These are phyloP conservation scores for Mycena metata DNA, from an alignment of 768 basidiomycete genomes.

Conservation along the genomic window DNA sequence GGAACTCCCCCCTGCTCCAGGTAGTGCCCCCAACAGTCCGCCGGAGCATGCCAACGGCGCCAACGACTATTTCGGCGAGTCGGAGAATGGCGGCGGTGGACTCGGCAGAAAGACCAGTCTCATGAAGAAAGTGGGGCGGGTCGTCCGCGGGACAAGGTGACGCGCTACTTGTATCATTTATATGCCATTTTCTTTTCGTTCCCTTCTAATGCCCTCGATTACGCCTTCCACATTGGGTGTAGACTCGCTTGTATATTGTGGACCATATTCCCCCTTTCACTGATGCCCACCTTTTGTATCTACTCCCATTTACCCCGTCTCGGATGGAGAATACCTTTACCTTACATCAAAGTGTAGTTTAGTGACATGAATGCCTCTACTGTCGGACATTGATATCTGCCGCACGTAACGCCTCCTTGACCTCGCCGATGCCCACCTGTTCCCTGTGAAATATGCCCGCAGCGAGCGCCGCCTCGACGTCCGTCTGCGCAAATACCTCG, in stretches of 20 bases:
- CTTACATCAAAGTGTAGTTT: conserved; percentile 48
- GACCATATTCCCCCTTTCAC: conserved; percentile 33
- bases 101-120: conserved; percentile 83
- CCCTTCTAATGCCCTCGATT: conserved; percentile 39
- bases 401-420: conserved; percentile 71
- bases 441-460: conserved; percentile 97
- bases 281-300: conserved; percentile 29
- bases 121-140: conserved; percentile 84
- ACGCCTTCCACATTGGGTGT: conserved; percentile 36
- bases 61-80: conserved; percentile 66
- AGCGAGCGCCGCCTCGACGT: conserved; percentile 92
- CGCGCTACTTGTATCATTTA: conserved; percentile 33
- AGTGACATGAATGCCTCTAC: conserved; percentile 30
- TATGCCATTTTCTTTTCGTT: conserved; percentile 30
- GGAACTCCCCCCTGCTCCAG: conserved; percentile 61
- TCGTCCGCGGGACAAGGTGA: conserved; percentile 69
- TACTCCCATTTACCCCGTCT: conserved; percentile 34
- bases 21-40: conserved; percentile 55
- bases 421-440: conserved; percentile 86
- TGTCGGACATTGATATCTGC: conserved; percentile 65
- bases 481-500: conserved; percentile 85
- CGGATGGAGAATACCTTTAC: conserved; percentile 39
- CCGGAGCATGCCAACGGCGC: conserved; percentile 41
- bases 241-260: conserved; percentile 40
- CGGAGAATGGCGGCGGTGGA: conserved; percentile 56